Evolutionary conservation across 345 rosid genomes (phyloP).

Genomic region (Moringa oleifera): DNA sequence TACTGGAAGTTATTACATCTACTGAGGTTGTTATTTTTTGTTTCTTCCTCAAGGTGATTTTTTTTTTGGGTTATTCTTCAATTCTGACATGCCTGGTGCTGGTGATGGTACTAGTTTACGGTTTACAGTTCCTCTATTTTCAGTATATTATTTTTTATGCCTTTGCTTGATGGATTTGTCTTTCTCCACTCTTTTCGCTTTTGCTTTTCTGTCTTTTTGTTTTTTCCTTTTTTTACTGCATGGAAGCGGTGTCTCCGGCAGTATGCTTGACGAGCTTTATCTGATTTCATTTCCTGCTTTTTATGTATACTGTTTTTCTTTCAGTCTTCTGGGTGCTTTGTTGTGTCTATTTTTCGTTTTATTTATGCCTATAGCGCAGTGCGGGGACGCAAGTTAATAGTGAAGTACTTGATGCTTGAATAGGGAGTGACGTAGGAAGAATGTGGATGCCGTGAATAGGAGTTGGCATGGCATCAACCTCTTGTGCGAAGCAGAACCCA

Average conservation of each 20-base stretch:
- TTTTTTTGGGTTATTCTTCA: slow-evolving; percentile 9
- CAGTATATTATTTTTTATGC: slow-evolving; percentile 5
- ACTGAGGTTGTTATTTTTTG: slow-evolving; percentile 19
- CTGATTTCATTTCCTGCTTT: slow-evolving; percentile 5
- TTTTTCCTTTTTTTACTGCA: slow-evolving; percentile 9
- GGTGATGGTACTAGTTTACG: slow-evolving; percentile 4
- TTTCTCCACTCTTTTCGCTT: slow-evolving; percentile 8
- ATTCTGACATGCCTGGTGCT: slow-evolving; percentile 5
- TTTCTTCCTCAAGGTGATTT: slow-evolving; percentile 12
- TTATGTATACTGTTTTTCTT: slow-evolving; percentile 5
- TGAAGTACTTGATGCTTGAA: slow-evolving; percentile 18
- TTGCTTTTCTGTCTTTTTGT: neutral
- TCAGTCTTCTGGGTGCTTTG: neutral
- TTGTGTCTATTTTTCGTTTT: neutral
- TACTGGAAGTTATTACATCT: slow-evolving; percentile 39
- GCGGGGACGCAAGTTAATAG: neutral
- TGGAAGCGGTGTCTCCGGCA: neutral
- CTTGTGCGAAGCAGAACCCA: slow-evolving; percentile 58
- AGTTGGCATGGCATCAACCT: slow-evolving; percentile 77
- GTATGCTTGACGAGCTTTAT: slow-evolving; percentile 10
- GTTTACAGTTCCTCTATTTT: neutral
- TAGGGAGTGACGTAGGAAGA: slow-evolving; percentile 8
- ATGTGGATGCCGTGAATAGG: slow-evolving; percentile 19
- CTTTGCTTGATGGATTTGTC: slow-evolving; percentile 10
- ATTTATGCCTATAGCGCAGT: slow-evolving; percentile 16